A percentile compares a stretch with the other conserved stretches of the same genome.
These are phyloP conservation scores for Excoecaria agallocha DNA, from an alignment of 345 rosid genomes.

Conservation along the genomic window DNA sequence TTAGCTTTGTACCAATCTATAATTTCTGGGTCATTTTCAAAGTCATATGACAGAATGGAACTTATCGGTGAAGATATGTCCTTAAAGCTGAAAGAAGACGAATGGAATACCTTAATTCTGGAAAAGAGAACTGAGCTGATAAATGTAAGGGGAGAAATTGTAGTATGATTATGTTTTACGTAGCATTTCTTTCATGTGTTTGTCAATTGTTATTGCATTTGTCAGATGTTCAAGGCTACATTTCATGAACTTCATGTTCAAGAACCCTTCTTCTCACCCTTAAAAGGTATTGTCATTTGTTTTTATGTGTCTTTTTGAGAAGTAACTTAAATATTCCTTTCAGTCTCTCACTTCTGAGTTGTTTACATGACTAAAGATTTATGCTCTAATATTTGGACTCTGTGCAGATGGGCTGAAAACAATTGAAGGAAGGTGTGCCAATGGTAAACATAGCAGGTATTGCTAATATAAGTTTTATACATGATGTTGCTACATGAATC, in stretches of 20 bases:
- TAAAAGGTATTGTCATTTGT: slow-evolving; percentile 35
- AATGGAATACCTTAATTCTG: slow-evolving; percentile 39
- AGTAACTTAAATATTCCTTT: neutral
- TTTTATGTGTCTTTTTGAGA: neutral
- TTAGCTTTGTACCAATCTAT: slow-evolving; percentile 41
- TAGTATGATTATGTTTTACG: neutral
- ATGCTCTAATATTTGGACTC: slow-evolving; percentile 16
- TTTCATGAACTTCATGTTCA: slow-evolving; percentile 43
- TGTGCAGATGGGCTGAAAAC: slow-evolving; percentile 45
- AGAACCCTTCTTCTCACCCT: slow-evolving; percentile 45
- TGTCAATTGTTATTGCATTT: neutral
- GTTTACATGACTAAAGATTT: neutral
- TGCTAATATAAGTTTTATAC: neutral
- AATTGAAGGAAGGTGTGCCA: slow-evolving; percentile 48
- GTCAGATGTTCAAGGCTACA: slow-evolving; percentile 34
- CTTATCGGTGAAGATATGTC: slow-evolving; percentile 25
- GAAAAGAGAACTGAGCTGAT: slow-evolving; percentile 37
- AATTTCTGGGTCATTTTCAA: slow-evolving; percentile 30
- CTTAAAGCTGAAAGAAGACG: slow-evolving; percentile 34
- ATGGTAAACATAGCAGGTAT: slow-evolving; percentile 38
- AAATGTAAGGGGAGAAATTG: slow-evolving; percentile 29
- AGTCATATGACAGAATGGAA: slow-evolving; percentile 21
- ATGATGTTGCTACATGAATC: neutral
- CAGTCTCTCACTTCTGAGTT: no score
- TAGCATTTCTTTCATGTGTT: neutral